Evolutionary conservation across 2,329 filamentous ascomycete genomes (phyloP).

Genomic region (Stromatinia cepivora): DNA sequence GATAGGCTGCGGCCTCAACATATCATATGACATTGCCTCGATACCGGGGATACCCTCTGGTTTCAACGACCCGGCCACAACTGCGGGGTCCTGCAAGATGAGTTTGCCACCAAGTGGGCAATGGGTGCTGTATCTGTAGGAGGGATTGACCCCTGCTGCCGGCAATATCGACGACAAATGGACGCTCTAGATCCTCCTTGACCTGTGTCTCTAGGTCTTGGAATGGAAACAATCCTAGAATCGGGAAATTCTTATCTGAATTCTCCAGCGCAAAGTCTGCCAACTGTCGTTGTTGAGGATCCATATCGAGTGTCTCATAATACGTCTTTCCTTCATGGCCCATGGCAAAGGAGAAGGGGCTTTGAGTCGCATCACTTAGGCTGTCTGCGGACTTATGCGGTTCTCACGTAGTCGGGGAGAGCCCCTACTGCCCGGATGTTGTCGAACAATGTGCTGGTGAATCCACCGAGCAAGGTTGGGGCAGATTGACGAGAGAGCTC

Average conservation of each 20-base stretch:
- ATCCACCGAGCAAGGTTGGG: too few species aligned
- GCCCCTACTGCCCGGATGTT: too few species aligned
- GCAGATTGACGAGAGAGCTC: too few species aligned
- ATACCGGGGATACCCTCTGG: slow-evolving; percentile 33
- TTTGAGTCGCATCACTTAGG: neutral
- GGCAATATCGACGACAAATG: slow-evolving; percentile 34
- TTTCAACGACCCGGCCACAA: slow-evolving; percentile 33
- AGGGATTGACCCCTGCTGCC: slow-evolving; percentile 33
- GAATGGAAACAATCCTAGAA: slow-evolving; percentile 27
- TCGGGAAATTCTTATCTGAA: slow-evolving; percentile 27
- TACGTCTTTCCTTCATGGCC: slow-evolving; percentile 30
- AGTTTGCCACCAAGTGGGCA: slow-evolving; percentile 30
- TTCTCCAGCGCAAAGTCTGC: slow-evolving; percentile 32
- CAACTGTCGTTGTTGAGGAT: slow-evolving; percentile 25
- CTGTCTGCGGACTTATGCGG: too few species aligned
- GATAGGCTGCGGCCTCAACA: slow-evolving; percentile 37
- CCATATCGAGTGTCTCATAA: slow-evolving; percentile 30
- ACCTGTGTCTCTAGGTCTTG: neutral
- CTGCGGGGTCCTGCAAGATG: slow-evolving; percentile 37
- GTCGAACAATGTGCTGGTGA: too few species aligned
- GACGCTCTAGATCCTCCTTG: slow-evolving; percentile 26
- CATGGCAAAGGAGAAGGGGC: neutral
- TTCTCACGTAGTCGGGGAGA: too few species aligned
- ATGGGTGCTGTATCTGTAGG: slow-evolving; percentile 37
- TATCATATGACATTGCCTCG: slow-evolving; percentile 38